Base-by-base conservation (phyloP, 768 basidiomycete species). In the Coprinopsis sp. region DNA sequence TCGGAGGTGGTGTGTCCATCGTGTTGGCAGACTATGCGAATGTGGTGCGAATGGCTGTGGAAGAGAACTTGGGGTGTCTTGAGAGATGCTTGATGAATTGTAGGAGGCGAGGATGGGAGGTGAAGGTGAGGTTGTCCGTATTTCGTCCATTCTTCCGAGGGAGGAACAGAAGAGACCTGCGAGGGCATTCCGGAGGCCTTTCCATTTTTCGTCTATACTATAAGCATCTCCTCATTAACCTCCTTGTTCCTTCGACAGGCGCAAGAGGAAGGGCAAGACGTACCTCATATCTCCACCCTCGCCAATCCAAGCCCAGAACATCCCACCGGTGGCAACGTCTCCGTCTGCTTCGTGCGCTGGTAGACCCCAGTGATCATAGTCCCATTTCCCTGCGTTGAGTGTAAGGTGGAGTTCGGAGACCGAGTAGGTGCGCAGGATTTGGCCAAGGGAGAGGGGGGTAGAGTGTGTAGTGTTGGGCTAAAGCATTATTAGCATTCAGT, bases 91-190 rank as follows among this genome's bases (percentile, higher is more conserved):
- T n/a, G n/a, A n/a, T n/a, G n/a, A n/a, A n/a, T n/a, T n/a, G n/a
- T n/a, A n/a, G n/a, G n/a, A n/a, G n/a, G n/a, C n/a, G n/a, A n/a
- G n/a, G n/a, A n/a, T n/a, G n/a, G n/a, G n/a, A n/a, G n/a, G n/a
- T n/a, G 58, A 51, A 0, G 87, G 88, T 2, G 79, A 78, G 0
- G 84, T 87, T 2, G 88, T 93, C 34, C 83, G 81, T 33, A 82
- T 74, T 40, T 84, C 78, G 58, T 91, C 82, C 25, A 91, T 65
- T 36, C 81, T 78, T 12, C 85, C 89, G 0, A 97, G 74, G 3
- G 91, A 92, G 8, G 95, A 91, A 56, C 96, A 98, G 67, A 99
- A 97, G 3, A 97, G 70, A 16, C 96, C 96, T 0, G 92, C 86
- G 2, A 97, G 74, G 6, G 91, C 85, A 57, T 95, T 94, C 19